phyloP scores from a whole-genome alignment of 1,139 yeast species.

The Geotrichum bryndzae region DNA sequence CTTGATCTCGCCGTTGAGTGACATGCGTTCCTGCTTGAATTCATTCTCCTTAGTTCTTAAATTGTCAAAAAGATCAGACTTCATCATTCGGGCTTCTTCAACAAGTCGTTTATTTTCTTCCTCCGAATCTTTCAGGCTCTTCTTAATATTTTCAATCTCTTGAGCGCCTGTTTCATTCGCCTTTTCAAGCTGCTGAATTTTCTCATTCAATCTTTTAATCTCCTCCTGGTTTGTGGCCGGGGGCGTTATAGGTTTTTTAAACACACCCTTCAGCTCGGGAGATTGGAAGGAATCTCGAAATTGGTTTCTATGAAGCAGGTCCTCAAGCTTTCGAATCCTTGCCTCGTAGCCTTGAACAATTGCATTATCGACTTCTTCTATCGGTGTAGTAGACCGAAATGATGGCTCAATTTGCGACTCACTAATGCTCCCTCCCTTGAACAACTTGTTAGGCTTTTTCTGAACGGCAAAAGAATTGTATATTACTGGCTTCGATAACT shows the following conservation, averaged over 20 bases:
- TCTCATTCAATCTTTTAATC: conserved; percentile 14
- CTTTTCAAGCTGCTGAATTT: conserved; percentile 26
- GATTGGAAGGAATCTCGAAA: conserved; percentile 18
- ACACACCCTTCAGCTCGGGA: background rate
- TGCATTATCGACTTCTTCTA: conserved; percentile 13
- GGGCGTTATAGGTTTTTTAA: conserved; percentile 1
- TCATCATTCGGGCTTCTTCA: conserved; percentile 38
- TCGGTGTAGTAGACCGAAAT: background rate
- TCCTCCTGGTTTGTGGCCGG: conserved; percentile 8
- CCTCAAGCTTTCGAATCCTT: conserved; percentile 37
- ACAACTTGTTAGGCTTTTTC: conserved; percentile 8
- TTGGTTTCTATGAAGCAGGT: conserved; percentile 36
- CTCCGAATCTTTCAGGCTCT: conserved; percentile 29
- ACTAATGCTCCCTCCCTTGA: conserved; percentile 17
- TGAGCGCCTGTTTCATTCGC: conserved; percentile 24
- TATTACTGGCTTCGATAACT: background rate
- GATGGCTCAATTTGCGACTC: conserved; percentile 11
- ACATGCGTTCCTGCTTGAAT: conserved; percentile 48
- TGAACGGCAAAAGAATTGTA: background rate
- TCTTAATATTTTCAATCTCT: conserved; percentile 31
- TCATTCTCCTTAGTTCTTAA: conserved; percentile 60
- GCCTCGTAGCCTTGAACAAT: conserved; percentile 32
- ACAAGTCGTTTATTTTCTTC: conserved; percentile 19
- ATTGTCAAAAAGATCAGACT: conserved; percentile 59
- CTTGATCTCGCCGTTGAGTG: conserved; percentile 47